A percentile compares a stretch with the other conserved stretches of the same genome.
These are phyloP conservation scores for Gonapodya prolifera DNA, from an alignment of 192 early-diverging fungal genomes.

Conservation along the genomic window DNA sequence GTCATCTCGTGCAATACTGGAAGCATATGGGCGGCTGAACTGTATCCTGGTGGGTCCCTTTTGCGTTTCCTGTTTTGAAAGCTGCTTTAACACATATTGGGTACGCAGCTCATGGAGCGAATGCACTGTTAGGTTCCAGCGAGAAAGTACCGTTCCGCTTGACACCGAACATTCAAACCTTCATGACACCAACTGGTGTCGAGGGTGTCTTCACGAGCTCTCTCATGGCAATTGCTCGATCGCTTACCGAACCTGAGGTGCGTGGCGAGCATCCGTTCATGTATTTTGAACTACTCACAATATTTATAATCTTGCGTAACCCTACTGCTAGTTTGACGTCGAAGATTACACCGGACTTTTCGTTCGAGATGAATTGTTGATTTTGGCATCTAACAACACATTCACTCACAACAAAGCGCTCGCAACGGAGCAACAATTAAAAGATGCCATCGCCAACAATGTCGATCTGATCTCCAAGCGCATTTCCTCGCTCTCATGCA, in stretches of 20 bases:
- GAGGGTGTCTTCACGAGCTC: conserved; percentile 82
- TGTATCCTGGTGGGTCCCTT: conserved; percentile 50
- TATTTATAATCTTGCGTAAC: not conserved
- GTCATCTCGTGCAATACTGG: conserved; percentile 73
- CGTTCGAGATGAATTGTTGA: conserved; percentile 84
- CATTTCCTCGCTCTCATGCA: conserved; percentile 55
- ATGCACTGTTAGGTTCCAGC: conserved; percentile 37
- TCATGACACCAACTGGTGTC: conserved; percentile 84
- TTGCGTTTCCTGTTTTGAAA: not conserved
- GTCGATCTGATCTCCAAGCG: conserved; percentile 58
- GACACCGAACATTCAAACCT: conserved; percentile 93
- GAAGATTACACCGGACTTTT: conserved; percentile 90
- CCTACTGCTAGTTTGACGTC: conserved; percentile 72
- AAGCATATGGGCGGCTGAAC: conserved; percentile 74
- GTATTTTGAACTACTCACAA: not conserved
- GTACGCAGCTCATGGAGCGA: not conserved
- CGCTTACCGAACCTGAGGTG: conserved; percentile 69
- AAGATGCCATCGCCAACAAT: conserved; percentile 56
- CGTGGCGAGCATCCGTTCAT: not conserved
- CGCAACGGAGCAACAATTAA: conserved; percentile 44
- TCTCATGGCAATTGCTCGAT: conserved; percentile 71
- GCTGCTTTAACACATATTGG: not conserved
- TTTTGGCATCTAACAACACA: conserved; percentile 47
- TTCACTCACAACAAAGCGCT: conserved; percentile 22
- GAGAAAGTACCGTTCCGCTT: conserved; percentile 95